These are phyloP conservation scores for Umbelopsis ramanniana DNA, from an alignment of 192 early-diverging fungal genomes.

Conservation along the genomic window DNA sequence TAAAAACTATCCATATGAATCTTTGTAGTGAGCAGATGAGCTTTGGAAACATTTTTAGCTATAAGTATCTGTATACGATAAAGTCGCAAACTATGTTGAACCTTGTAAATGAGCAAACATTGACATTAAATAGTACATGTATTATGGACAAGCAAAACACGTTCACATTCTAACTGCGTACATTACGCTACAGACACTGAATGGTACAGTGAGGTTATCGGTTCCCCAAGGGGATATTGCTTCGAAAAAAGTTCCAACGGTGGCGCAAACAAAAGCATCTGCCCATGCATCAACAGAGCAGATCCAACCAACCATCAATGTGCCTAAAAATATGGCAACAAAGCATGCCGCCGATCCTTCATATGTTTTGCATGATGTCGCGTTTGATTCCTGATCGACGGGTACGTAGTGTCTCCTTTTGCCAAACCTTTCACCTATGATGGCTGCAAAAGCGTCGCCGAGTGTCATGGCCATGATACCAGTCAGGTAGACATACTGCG, in stretches of 20 bases:
- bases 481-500: slow-evolving; percentile 5
- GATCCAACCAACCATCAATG: slow-evolving; percentile 11
- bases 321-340: slow-evolving; percentile 17
- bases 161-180: slow-evolving; percentile 13
- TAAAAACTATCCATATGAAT: neutral
- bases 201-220: slow-evolving; percentile 34
- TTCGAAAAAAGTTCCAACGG: slow-evolving; percentile 26
- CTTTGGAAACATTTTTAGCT: too few relatives aligned
- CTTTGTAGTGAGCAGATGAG: neutral
- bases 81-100: too few relatives aligned
- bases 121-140: too few relatives aligned
- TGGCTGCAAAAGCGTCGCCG: slow-evolving; percentile 34
- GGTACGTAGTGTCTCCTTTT: neutral
- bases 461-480: slow-evolving; percentile 39
- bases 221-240: slow-evolving; percentile 30
- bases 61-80: too few relatives aligned
- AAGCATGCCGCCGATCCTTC: slow-evolving; percentile 36
- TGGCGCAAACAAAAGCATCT: slow-evolving; percentile 27
- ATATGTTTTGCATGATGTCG: neutral
- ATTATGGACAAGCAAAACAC: neutral
- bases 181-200: slow-evolving; percentile 24
- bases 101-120: too few relatives aligned
- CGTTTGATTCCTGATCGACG: neutral
- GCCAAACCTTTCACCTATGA: slow-evolving; percentile 29
- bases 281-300: slow-evolving; percentile 16